Percentiles rank a stretch among this genome's conserved stretches.
These are phyloP conservation scores for Leishmania tarentolae DNA, from an alignment of 208 protist genomes.

Conservation along the genomic window DNA sequence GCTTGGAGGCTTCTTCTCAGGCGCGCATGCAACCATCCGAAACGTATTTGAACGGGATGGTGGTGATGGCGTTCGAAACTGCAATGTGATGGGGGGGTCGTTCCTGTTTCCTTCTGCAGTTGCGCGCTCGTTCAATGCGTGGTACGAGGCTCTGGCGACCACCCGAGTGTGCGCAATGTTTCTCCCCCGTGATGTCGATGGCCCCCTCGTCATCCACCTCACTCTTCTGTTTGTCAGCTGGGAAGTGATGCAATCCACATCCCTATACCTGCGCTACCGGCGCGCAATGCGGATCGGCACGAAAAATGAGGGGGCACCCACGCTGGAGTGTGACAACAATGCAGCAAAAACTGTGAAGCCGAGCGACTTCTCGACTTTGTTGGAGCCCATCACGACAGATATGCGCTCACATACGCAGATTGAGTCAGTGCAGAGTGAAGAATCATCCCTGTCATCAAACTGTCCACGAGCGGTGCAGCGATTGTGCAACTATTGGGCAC, in stretches of 20 bases:
- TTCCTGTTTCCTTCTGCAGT: neutral
- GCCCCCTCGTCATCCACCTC: constrained; percentile 32
- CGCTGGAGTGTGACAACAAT: constrained; percentile 6
- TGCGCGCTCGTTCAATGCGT: neutral
- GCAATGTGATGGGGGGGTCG: too few relatives aligned
- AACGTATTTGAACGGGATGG: neutral
- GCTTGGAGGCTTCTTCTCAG: neutral
- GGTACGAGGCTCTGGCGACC: constrained; percentile 22
- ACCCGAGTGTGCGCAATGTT: constrained; percentile 22
- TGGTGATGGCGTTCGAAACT: neutral
- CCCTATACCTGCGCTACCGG: constrained; percentile 25
- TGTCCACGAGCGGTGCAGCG: constrained; percentile 24
- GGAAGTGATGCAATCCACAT: constrained; percentile 21
- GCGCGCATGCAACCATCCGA: neutral
- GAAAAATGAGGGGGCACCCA: neutral
- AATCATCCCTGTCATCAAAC: constrained; percentile 20
- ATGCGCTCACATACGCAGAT: constrained; percentile 3
- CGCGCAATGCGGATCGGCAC: constrained; percentile 8
- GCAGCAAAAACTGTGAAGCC: constrained; percentile 6
- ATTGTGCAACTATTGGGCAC: constrained; percentile 41
- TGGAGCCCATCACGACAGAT: neutral
- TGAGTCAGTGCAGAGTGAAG: neutral
- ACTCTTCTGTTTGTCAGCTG: constrained; percentile 15
- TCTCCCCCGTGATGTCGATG: constrained; percentile 16
- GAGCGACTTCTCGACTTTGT: neutral